Evolutionary conservation across 129 eudicot species (phyloP).

Genomic region (Chrysanthemum seticuspe): DNA sequence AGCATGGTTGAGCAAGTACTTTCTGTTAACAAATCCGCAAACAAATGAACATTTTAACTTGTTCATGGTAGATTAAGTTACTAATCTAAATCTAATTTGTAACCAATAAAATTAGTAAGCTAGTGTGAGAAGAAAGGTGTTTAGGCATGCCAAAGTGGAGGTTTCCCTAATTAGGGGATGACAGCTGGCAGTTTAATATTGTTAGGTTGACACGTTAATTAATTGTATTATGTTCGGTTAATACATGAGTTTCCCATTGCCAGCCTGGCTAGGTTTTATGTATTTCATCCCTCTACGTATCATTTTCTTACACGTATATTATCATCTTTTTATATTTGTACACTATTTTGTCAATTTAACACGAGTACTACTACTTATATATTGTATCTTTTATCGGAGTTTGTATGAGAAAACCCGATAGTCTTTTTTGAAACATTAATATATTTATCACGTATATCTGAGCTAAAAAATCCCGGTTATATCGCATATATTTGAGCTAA

Average conservation of each 20-base stretch:
- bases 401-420: too few relatives aligned
- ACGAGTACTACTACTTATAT: too few relatives aligned
- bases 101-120: background rate
- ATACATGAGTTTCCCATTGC: conserved; percentile 44
- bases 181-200: conserved; percentile 34
- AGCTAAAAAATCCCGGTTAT: too few relatives aligned
- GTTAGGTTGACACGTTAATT: conserved; percentile 41
- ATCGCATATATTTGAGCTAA: too few relatives aligned
- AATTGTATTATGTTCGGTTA: conserved; percentile 32
- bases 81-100: too few relatives aligned
- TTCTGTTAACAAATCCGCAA: too few relatives aligned
- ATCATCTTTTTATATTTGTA: conserved; percentile 26
- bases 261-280: conserved; percentile 27
- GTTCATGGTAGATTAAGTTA: too few relatives aligned
- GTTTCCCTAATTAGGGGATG: conserved; percentile 37
- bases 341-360: background rate
- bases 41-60: too few relatives aligned
- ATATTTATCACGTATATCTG: too few relatives aligned
- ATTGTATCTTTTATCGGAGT: too few relatives aligned
- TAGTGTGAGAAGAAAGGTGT: background rate
- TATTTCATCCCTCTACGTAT: conserved; percentile 35
- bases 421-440: too few relatives aligned
- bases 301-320: conserved; percentile 12
- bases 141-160: conserved; percentile 35
- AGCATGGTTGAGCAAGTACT: too few relatives aligned